phyloP scores from a whole-genome alignment of 1,139 yeast genomes.

The Diutina scorzettiae region DNA sequence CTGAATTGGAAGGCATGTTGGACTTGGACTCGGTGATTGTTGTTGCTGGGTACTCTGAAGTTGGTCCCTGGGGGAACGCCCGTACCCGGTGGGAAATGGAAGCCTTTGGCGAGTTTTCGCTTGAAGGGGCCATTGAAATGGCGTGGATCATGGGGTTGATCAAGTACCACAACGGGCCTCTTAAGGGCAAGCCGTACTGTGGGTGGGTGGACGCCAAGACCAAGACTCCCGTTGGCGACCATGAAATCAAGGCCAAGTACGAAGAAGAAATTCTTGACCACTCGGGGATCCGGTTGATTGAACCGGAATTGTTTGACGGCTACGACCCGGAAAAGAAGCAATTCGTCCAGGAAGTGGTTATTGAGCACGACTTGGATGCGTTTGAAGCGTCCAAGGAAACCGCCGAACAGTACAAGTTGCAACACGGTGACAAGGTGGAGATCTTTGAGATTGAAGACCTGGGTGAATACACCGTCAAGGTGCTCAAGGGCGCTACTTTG shows the following conservation, averaged over 20 bases:
- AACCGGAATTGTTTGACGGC: conserved; percentile 88
- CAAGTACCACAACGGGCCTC: conserved; percentile 84
- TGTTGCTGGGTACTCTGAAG: conserved; percentile 95
- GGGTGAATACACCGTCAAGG: conserved; percentile 84
- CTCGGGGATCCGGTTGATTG: conserved; percentile 92
- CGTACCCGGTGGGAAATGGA: conserved; percentile 99
- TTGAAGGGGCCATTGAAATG: conserved; percentile 98
- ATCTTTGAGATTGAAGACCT: conserved; percentile 78
- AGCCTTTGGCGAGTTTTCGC: conserved; percentile 86
- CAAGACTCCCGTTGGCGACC: conserved; percentile 85
- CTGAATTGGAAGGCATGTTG: conserved; percentile 79
- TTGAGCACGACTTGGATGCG: conserved; percentile 92
- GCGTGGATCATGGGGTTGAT: conserved; percentile 99
- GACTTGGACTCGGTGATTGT: conserved; percentile 88
- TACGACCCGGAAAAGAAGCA: conserved; percentile 92
- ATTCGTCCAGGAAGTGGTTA: conserved; percentile 86
- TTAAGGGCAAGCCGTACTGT: conserved; percentile 72
- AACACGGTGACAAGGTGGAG: conserved; percentile 92
- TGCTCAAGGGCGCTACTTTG: conserved; percentile 87
- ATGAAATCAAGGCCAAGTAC: conserved; percentile 83
- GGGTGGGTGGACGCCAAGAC: conserved; percentile 98
- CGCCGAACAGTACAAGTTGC: conserved; percentile 86
- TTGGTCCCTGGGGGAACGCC: conserved; percentile 98
- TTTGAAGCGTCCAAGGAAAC: conserved; percentile 93
- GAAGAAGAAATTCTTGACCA: conserved; percentile 83